Base-by-base conservation (phyloP, 2,329 filamentous ascomycete genomes). In the Beauveria sp. region DNA sequence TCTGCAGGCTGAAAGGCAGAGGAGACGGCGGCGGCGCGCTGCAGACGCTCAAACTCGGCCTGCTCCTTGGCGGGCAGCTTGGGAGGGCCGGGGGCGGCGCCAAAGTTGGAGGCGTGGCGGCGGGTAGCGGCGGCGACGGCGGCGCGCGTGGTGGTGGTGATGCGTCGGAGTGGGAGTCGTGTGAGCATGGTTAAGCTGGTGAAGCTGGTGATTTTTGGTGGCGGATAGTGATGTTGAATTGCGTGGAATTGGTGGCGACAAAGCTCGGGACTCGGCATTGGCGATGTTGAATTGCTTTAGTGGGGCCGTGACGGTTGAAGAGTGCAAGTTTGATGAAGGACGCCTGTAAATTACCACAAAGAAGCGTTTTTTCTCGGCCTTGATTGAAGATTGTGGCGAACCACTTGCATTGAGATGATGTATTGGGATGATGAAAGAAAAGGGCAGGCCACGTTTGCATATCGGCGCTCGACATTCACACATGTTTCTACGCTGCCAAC, bases 51-150 rank as follows among this genome's bases (percentile, higher is more conserved):
- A 73, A 94, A 96, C 66, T 96, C 84, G 72, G 92, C 90, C 78
- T 97, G 92, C 67, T 96, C 88, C 73, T 90, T 86, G 68, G 91
- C 86, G 7, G 93, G 91, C 12, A 97, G 90, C 54, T 91, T 89
- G 0, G 91, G 92, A 18, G 94, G 94, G 8, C 90, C 77, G 26
- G 93, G 79, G 20, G 77, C 69, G 59, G 75, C 72, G 60, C 75
- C 72, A 75, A 81, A 83, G 64, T 76, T 66, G 62, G 74, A 72
- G 67, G 76, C 73, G 66, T 69, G 69, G 65, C 70, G 67, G 65
- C 67, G 70, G 61, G 61, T 59, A 61, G 64, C 46, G 52, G 51
- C 48, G 30, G 43, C 60, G 51, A 30, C 16, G 26, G 51, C 56
- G 41, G 34, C 34, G 28, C 50, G 50, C 30, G 26, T 20, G 26